Percentiles rank a stretch among this genome's conserved stretches.
Evolutionary conservation across 1,284 basidiomycete species (phyloP).

Genomic region (Pyrrhoderma lamaoense): DNA sequence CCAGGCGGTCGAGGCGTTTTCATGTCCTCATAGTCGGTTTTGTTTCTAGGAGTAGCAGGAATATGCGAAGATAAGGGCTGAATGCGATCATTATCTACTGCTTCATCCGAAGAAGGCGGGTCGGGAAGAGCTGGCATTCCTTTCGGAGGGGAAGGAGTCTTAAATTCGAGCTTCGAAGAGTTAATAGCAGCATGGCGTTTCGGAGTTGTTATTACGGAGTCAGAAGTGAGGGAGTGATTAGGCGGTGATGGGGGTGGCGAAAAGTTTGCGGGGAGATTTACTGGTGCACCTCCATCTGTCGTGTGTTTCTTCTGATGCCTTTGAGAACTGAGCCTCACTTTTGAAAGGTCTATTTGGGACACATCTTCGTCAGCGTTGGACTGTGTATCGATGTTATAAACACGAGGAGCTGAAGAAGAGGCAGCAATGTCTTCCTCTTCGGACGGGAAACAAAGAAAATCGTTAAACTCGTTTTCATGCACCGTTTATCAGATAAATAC

Average conservation of each 20-base stretch:
- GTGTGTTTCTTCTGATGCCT: not conserved
- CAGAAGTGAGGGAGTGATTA: slow-evolving; percentile 16
- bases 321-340: slow-evolving; percentile 2
- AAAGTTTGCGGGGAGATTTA: slow-evolving; percentile 14
- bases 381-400: not conserved
- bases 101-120: slow-evolving; percentile 43
- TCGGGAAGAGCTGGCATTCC: slow-evolving; percentile 44
- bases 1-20: slow-evolving; percentile 68
- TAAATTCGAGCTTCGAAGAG: slow-evolving; percentile 40
- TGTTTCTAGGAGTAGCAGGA: slow-evolving; percentile 21
- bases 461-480: not conserved
- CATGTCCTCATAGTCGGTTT: slow-evolving; percentile 30
- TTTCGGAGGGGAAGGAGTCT: slow-evolving; percentile 55
- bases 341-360: not conserved
- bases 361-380: slow-evolving; percentile 1
- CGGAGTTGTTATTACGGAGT: slow-evolving; percentile 36
- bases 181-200: slow-evolving; percentile 37
- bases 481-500: not conserved
- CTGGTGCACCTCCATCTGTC: not conserved
- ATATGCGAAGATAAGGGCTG: slow-evolving; percentile 17
- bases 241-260: slow-evolving; percentile 29
- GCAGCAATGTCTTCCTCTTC: slow-evolving; percentile 16
- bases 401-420: slow-evolving; percentile 14
- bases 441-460: not conserved
- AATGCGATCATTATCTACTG: slow-evolving; percentile 21